A percentile compares a stretch with the other conserved stretches of the same genome.
Evolutionary conservation across 2,329 filamentous ascomycete species (phyloP).

Genomic region (Gaeumannomyces sp.): DNA sequence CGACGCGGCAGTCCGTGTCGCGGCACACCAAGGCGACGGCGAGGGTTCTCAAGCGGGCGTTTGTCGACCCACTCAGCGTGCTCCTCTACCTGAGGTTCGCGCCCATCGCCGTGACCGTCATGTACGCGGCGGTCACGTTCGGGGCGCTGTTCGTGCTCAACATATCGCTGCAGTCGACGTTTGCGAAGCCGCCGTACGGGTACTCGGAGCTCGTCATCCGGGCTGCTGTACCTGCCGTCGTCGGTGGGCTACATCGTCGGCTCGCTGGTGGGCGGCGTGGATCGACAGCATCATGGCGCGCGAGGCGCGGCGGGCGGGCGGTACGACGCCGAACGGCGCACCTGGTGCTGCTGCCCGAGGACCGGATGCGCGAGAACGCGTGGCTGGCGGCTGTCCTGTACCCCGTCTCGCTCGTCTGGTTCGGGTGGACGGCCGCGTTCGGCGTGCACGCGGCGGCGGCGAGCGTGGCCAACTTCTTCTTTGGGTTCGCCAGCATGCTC

Average conservation of each 20-base stretch:
- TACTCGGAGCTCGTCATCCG: constrained; percentile 64
- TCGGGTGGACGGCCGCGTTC: constrained; percentile 66
- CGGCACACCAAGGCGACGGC: constrained; percentile 48
- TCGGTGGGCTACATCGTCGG: constrained; percentile 66
- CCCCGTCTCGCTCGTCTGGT: constrained; percentile 65
- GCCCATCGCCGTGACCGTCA: constrained; percentile 66
- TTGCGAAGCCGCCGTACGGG: constrained; percentile 59
- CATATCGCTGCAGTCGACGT: constrained; percentile 67
- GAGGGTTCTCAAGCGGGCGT: constrained; percentile 48
- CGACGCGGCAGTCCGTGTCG: constrained; percentile 53
- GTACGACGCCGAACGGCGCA: constrained; percentile 60
- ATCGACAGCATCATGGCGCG: constrained; percentile 75
- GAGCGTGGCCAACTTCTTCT: constrained; percentile 63
- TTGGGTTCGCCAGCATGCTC: constrained; percentile 73
- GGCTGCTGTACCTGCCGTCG: constrained; percentile 70
- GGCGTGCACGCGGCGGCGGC: constrained; percentile 60
- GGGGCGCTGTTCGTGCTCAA: constrained; percentile 71
- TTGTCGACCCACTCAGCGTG: constrained; percentile 68
- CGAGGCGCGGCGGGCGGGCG: constrained; percentile 63
- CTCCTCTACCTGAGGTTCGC: constrained; percentile 68
- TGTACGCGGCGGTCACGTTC: constrained; percentile 70
- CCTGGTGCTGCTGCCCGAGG: constrained; percentile 66
- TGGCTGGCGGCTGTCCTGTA: constrained; percentile 69
- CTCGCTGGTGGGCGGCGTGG: constrained; percentile 69
- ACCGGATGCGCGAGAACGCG: constrained; percentile 76